Percentiles rank a stretch among this genome's conserved stretches.
phyloP scores from a whole-genome alignment of 2,329 filamentous ascomycete genomes.

The Penicillium sp. region DNA sequence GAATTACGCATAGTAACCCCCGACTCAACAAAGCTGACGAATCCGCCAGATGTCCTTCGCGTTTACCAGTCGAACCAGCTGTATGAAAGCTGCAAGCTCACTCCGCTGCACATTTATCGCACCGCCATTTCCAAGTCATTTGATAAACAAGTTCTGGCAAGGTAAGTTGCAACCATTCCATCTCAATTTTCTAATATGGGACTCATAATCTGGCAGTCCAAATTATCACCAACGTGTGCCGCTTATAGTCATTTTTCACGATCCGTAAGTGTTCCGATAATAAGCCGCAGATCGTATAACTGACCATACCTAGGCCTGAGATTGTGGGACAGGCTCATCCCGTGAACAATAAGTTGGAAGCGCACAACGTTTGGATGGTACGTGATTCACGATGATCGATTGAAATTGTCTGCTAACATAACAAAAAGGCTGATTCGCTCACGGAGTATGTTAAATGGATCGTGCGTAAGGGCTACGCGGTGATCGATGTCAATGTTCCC shows the following conservation, averaged over 20 bases:
- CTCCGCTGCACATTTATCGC: slow-evolving; percentile 74
- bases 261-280: slow-evolving; percentile 61
- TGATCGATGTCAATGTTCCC: slow-evolving; percentile 90
- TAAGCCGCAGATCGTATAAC: neutral
- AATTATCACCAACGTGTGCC: slow-evolving; percentile 64
- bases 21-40: slow-evolving; percentile 6
- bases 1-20: slow-evolving; percentile 1
- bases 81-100: slow-evolving; percentile 71
- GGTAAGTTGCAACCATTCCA: slow-evolving; percentile 43
- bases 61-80: slow-evolving; percentile 70
- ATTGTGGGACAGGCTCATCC: slow-evolving; percentile 65
- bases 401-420: slow-evolving; percentile 24
- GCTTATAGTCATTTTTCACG: slow-evolving; percentile 83
- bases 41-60: slow-evolving; percentile 65
- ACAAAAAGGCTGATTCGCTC: slow-evolving; percentile 70
- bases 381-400: slow-evolving; percentile 38
- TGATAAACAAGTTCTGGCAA: slow-evolving; percentile 81
- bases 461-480: slow-evolving; percentile 68
- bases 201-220: slow-evolving; percentile 44
- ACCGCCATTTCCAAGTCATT: slow-evolving; percentile 71
- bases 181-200: neutral
- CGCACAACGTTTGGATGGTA: slow-evolving; percentile 87
- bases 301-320: slow-evolving; percentile 57
- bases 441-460: slow-evolving; percentile 84
- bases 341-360: slow-evolving; percentile 69